A percentile compares a stretch with the other conserved stretches of the same genome.
Conservation (phyloP, 768 basidiomycete species). For the Cystoderma amianthinum region DNA sequence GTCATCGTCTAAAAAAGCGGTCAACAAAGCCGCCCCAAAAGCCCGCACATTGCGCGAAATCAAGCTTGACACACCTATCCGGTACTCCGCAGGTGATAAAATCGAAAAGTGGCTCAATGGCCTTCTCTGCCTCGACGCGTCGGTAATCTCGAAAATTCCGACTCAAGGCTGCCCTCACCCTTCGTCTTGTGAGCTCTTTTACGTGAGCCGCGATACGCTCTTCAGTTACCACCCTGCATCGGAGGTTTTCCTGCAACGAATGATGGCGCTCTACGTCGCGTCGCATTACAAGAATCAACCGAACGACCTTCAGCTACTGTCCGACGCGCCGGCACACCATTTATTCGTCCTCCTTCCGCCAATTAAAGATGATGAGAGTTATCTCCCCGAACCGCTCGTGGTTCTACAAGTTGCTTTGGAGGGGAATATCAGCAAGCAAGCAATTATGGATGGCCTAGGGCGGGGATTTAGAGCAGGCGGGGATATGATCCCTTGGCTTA, state of each 20-base stretch:
- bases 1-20: constrained; percentile 46
- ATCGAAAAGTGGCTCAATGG: constrained; percentile 93
- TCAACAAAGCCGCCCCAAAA: constrained; percentile 50
- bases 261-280: constrained; percentile 98
- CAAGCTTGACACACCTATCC: constrained; percentile 92
- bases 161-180: constrained; percentile 88
- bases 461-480: constrained; percentile 84
- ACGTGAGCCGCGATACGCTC: constrained; percentile 91
- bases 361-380: constrained; percentile 82
- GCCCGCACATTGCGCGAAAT: constrained; percentile 84
- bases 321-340: constrained; percentile 95
- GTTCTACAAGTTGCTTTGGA: constrained; percentile 96
- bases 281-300: constrained; percentile 99
- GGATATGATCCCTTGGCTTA: constrained; percentile 97
- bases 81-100: constrained; percentile 80
- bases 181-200: constrained; percentile 88
- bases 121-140: constrained; percentile 87
- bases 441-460: constrained; percentile 79
- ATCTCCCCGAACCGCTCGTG: constrained; percentile 90
- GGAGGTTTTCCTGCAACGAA: constrained; percentile 95
- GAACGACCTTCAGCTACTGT: constrained; percentile 95
- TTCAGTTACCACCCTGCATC: constrained; percentile 97
- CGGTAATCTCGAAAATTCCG: constrained; percentile 38
- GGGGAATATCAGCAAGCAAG: constrained; percentile 82
- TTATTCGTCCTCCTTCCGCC: constrained; percentile 95